These are phyloP conservation scores for Pseudogymnoascus sp. DNA, from an alignment of 2,329 filamentous ascomycete species.

Conservation along the genomic window DNA sequence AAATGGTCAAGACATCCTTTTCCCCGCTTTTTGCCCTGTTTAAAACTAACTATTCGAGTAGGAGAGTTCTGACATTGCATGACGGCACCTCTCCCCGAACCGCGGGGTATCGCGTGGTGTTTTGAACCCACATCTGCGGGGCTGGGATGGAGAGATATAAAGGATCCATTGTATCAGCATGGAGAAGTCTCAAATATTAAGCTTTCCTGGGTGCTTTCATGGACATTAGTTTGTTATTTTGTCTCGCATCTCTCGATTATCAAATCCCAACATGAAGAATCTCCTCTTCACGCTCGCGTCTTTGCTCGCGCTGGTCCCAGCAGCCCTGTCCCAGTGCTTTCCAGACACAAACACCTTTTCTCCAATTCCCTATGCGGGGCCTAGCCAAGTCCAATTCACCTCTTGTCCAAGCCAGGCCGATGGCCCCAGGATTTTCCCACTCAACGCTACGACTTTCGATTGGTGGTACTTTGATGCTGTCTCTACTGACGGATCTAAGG, in stretches of 20 bases:
- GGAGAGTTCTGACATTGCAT: too few species aligned
- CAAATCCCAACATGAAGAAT: background rate
- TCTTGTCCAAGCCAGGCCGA: constrained; percentile 13
- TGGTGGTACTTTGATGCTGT: too few species aligned
- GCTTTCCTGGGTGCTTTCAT: background rate
- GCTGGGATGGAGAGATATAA: background rate
- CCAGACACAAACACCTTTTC: background rate
- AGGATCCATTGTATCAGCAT: background rate
- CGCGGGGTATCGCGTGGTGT: too few species aligned
- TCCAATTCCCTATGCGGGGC: background rate
- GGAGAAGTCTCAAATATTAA: background rate
- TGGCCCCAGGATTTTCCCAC: constrained; percentile 13
- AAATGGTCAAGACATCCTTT: too few species aligned
- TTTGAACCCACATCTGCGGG: too few species aligned
- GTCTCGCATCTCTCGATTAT: background rate
- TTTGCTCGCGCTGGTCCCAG: background rate
- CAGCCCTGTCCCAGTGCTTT: background rate
- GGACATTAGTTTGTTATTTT: background rate
- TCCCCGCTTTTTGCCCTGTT: too few species aligned
- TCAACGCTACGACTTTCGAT: too few species aligned
- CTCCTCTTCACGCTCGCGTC: background rate
- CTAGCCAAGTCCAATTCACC: constrained; percentile 2
- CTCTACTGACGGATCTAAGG: too few species aligned
- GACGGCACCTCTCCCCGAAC: too few species aligned
- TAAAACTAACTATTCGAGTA: too few species aligned